Evolutionary conservation across 805 yeast genomes (phyloP).

Genomic region (Myxozyma vanderwaltii): DNA sequence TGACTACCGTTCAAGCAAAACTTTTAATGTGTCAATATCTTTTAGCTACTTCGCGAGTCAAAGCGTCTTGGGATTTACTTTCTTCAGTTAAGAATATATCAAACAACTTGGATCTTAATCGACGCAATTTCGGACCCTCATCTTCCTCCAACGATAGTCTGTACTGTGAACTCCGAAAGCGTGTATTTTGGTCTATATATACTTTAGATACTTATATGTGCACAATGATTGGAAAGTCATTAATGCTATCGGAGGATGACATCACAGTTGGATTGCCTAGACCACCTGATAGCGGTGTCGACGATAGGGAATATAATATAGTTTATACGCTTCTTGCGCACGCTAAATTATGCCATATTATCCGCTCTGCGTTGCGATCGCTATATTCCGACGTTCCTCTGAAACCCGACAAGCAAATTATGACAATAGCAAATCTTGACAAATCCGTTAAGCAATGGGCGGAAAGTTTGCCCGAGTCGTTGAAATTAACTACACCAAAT

Average conservation of each 20-base stretch:
- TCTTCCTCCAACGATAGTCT: background rate
- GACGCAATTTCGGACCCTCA: constrained; percentile 1
- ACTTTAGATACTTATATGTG: constrained; percentile 28
- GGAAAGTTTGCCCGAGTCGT: constrained; percentile 12
- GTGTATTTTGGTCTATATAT: constrained; percentile 27
- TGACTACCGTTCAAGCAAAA: constrained; percentile 19
- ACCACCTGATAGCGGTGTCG: background rate
- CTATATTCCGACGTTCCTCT: constrained; percentile 5
- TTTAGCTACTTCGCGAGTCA: constrained; percentile 20
- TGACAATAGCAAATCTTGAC: constrained; percentile 14
- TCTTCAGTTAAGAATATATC: constrained; percentile 16
- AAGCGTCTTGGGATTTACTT: constrained; percentile 22
- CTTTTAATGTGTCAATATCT: constrained; percentile 22
- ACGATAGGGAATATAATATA: constrained; percentile 8
- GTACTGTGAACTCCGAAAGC: constrained; percentile 14
- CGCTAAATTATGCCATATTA: constrained; percentile 21
- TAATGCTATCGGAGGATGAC: constrained; percentile 25
- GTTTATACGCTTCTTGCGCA: constrained; percentile 19
- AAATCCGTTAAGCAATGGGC: constrained; percentile 14
- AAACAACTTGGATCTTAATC: constrained; percentile 23
- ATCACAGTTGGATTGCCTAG: constrained; percentile 19
- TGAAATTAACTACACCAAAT: background rate
- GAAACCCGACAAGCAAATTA: constrained; percentile 8
- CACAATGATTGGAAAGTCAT: constrained; percentile 28
- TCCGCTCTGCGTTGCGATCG: constrained; percentile 14